Evolutionary conservation across 148 eudicot genomes (phyloP).

Genomic region (Euryodendron excelsum): DNA sequence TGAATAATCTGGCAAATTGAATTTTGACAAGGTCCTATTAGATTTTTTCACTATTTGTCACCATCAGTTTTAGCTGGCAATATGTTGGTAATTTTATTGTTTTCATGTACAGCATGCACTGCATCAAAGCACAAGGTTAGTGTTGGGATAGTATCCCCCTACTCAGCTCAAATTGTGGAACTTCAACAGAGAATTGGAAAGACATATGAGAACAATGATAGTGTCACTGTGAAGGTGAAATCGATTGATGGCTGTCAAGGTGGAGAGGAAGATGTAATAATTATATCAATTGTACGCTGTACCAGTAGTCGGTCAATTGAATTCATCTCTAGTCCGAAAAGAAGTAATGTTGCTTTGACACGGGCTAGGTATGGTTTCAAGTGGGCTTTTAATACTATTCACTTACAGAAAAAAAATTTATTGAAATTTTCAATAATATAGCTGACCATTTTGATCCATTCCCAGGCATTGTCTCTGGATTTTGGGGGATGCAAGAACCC

Average conservation of each 20-base stretch:
- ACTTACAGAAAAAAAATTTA: too few species aligned
- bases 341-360: constrained; percentile 40
- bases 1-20: too few species aligned
- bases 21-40: too few species aligned
- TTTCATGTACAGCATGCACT: constrained; percentile 32
- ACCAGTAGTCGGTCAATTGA: constrained; percentile 32
- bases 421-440: too few species aligned
- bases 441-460: neutral
- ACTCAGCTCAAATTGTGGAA: constrained; percentile 47
- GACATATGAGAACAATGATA: constrained; percentile 21
- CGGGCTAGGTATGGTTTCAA: constrained; percentile 50
- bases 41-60: too few species aligned
- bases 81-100: neutral
- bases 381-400: neutral
- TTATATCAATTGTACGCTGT: constrained; percentile 51
- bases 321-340: constrained; percentile 31
- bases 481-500: constrained; percentile 42
- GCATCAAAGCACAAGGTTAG: constrained; percentile 30
- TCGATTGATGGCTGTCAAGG: constrained; percentile 59
- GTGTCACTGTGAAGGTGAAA: constrained; percentile 38
- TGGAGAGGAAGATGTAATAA: constrained; percentile 54
- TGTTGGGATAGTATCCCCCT: constrained; percentile 51
- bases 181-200: constrained; percentile 36
- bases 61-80: neutral
- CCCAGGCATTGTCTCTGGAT: constrained; percentile 63